These are phyloP conservation scores for Omphalotus guepiniiformis DNA, from an alignment of 768 basidiomycete genomes.

Conservation along the genomic window DNA sequence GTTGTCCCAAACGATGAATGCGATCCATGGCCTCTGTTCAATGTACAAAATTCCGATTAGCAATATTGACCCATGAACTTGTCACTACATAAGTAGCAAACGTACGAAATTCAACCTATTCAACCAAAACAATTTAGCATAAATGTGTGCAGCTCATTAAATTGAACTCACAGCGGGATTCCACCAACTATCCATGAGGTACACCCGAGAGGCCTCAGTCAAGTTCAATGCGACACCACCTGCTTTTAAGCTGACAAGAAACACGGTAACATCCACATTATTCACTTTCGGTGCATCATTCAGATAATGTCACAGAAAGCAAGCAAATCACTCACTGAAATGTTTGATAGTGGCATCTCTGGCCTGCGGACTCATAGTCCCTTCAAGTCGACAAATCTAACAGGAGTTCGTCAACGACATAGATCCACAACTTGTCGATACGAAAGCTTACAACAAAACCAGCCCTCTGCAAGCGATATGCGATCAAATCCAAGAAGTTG, in stretches of 20 bases:
- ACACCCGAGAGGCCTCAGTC: conserved; percentile 89
- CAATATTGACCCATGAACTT: no score
- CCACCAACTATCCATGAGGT: conserved; percentile 99
- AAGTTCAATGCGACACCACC: conserved; percentile 91
- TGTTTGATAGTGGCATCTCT: conserved; percentile 92
- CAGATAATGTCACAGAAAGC: background rate
- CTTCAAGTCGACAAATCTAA: conserved; percentile 90
- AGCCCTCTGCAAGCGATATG: conserved; percentile 85
- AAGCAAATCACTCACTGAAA: conserved; percentile 62
- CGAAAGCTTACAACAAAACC: conserved; percentile 65
- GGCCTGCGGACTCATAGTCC: conserved; percentile 95
- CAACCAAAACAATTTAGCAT: background rate
- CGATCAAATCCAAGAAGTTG: conserved; percentile 89
- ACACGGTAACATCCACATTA: conserved; percentile 93
- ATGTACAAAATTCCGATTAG: no score
- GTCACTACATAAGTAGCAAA: conserved; percentile 16
- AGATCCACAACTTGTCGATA: background rate
- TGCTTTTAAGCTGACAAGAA: conserved; percentile 93
- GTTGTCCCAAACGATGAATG: conserved; percentile 94
- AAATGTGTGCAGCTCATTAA: no score
- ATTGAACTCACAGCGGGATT: no score
- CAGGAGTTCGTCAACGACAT: background rate
- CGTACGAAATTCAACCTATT: conserved; percentile 75
- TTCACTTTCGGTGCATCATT: conserved; percentile 55
- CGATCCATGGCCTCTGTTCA: conserved; percentile 90